A percentile compares a stretch with the other conserved stretches of the same genome.
phyloP scores from a whole-genome alignment of 305 asterid species.

The Fraxinus sp. region DNA sequence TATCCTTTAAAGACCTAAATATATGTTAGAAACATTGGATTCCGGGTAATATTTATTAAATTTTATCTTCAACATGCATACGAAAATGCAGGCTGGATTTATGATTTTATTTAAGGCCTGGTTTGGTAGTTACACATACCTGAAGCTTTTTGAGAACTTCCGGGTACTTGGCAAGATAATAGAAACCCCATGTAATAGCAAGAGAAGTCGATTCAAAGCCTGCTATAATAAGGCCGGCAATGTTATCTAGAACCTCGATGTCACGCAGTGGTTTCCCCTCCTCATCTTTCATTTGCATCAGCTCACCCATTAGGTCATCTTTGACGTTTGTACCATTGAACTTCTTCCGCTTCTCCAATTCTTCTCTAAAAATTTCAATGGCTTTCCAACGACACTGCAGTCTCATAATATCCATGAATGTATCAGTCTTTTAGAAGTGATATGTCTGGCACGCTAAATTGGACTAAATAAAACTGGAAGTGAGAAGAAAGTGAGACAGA shows the following conservation, averaged over 20 bases:
- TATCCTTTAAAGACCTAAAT: neutral
- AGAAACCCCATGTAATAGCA: constrained; percentile 54
- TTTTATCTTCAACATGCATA: neutral
- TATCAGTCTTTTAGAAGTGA: neutral
- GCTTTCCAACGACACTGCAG: constrained; percentile 51
- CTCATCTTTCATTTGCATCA: constrained; percentile 49
- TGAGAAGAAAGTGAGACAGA: neutral
- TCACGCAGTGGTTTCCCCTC: constrained; percentile 43
- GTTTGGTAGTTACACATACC: constrained; percentile 25
- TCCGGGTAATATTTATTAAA: neutral
- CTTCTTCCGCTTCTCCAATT: constrained; percentile 43
- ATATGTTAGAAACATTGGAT: neutral
- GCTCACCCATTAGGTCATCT: constrained; percentile 45
- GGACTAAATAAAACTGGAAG: neutral
- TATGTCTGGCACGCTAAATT: neutral
- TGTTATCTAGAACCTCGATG: constrained; percentile 50
- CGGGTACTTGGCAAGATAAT: constrained; percentile 49
- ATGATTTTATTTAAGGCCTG: neutral
- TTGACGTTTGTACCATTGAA: constrained; percentile 8
- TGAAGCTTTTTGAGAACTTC: constrained; percentile 42
- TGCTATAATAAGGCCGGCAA: constrained; percentile 41
- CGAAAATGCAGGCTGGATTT: neutral
- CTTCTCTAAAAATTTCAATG: constrained; percentile 32
- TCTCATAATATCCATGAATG: neutral
- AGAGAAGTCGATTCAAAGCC: constrained; percentile 47